Evolutionary conservation across 257 asterid species (phyloP), one percentile per base, ranked within the genome.

Genomic region (Anisodus tanguticus): DNA sequence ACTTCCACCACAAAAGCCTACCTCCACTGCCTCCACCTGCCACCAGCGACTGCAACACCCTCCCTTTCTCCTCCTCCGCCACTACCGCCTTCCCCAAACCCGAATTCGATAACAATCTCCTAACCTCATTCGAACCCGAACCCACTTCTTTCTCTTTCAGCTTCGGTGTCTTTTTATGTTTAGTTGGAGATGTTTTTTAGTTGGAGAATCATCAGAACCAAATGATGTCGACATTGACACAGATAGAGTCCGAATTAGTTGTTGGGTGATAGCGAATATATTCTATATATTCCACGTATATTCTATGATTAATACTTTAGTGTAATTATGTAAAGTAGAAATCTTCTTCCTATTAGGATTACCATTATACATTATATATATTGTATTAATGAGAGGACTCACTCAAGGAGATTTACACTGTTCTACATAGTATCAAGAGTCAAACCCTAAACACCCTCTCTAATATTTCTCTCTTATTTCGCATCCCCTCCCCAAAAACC

Each of bases 21-120:
- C 85, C 85, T 5, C 85, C 85, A 45, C 41, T 69, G n/a, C 85
- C 85, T 5, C 85, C 85, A 45, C 57, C 85, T n/a, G 66, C 82
- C 9, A 71, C 85, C 83, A 87, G 80, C 72, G 91, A 76, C 91
- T 89, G 89, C 82, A 90, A 85, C 71, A 12, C 84, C 51, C 81
- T 77, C 71, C 79, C 86, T 82, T 88, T 89, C 81, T 86, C 89
- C 78, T 69, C 78, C 63, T 54, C 82, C 26, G 58, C 64, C 26
- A 41, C 26, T 22, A 0, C 26, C 54, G 86, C 84, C 11, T 83
- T 77, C 9, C 92, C 90, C 81, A 88, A 74, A n/a, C 85, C 85
- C 0, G 85, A 83, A 71, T 71, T 83, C 41, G 85, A 83, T 59
- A 83, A 62, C 85, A 83, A 58, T 67, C 63, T 71, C 69, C 43